A percentile compares a stretch with the other conserved stretches of the same genome.
phyloP scores from a whole-genome alignment of 345 rosid species.

The Gossypium arboreum region DNA sequence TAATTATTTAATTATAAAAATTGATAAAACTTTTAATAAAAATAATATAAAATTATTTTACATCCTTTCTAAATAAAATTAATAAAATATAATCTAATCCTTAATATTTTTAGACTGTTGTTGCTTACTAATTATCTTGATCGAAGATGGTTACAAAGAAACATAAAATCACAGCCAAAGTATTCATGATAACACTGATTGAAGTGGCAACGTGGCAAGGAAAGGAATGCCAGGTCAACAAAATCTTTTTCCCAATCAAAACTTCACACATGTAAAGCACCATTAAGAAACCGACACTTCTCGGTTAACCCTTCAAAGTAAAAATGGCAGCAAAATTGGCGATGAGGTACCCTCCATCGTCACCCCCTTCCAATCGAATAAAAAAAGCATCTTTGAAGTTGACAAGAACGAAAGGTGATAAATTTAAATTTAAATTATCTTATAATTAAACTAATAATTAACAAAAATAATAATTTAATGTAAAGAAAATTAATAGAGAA shows the following conservation, averaged over 20 bases:
- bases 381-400: constrained; percentile 21
- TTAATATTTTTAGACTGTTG: too few relatives aligned
- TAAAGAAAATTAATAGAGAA: neutral
- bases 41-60: too few relatives aligned
- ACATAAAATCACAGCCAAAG: too few relatives aligned
- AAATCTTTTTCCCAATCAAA: neutral
- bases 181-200: neutral
- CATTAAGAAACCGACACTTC: neutral
- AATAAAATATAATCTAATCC: too few relatives aligned
- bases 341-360: constrained; percentile 6
- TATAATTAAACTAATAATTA: neutral
- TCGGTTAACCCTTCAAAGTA: neutral
- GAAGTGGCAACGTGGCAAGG: neutral
- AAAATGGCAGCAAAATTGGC: constrained; percentile 1
- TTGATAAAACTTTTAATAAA: too few relatives aligned
- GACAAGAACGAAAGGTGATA: constrained; percentile 7
- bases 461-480: neutral
- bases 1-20: too few relatives aligned
- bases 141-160: too few relatives aligned
- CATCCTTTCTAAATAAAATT: accelerated
- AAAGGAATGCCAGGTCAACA: neutral
- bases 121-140: too few relatives aligned
- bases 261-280: constrained; percentile 13
- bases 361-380: neutral
- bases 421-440: neutral